Conservation (phyloP, 495 filamentous ascomycete species). For the Xylaria telfairii region DNA sequence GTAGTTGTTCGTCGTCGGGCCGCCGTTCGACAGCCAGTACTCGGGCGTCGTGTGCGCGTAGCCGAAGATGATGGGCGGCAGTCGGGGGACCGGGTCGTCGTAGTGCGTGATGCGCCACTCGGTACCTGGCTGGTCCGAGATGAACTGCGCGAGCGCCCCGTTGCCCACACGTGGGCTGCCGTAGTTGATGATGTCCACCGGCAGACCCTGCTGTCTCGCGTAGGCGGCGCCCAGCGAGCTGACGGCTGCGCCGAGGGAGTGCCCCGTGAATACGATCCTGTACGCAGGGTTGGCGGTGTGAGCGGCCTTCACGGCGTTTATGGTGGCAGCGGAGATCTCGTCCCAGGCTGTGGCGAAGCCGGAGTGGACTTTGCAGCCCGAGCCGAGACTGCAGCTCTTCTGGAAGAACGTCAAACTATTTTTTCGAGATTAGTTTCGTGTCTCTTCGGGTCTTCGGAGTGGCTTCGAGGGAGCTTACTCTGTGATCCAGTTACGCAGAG, state of each 20-base stretch:
- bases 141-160: conserved; percentile 57
- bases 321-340: conserved; percentile 37
- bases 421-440: not conserved
- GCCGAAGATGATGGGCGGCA: conserved; percentile 62
- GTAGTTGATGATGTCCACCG: conserved; percentile 63
- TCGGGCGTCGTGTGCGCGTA: conserved; percentile 72
- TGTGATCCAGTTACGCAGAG: conserved; percentile 69
- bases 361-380: conserved; percentile 44
- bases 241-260: conserved; percentile 73
- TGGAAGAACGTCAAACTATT: conserved; percentile 42
- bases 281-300: conserved; percentile 53
- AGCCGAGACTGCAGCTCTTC: conserved; percentile 40
- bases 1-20: conserved; percentile 33
- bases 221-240: conserved; percentile 65
- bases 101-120: conserved; percentile 72
- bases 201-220: conserved; percentile 56
- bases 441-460: not conserved
- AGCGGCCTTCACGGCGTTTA: conserved; percentile 37
- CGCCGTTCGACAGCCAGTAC: conserved; percentile 58
- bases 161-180: conserved; percentile 74
- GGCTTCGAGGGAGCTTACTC: conserved; percentile 52
- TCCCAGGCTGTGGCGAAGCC: conserved; percentile 48
- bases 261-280: conserved; percentile 65
- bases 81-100: conserved; percentile 69
- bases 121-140: conserved; percentile 53